Percentiles rank a stretch among this genome's conserved stretches.
These are phyloP conservation scores for Lentinus brumalis DNA, from an alignment of 768 basidiomycete species.

Conservation along the genomic window DNA sequence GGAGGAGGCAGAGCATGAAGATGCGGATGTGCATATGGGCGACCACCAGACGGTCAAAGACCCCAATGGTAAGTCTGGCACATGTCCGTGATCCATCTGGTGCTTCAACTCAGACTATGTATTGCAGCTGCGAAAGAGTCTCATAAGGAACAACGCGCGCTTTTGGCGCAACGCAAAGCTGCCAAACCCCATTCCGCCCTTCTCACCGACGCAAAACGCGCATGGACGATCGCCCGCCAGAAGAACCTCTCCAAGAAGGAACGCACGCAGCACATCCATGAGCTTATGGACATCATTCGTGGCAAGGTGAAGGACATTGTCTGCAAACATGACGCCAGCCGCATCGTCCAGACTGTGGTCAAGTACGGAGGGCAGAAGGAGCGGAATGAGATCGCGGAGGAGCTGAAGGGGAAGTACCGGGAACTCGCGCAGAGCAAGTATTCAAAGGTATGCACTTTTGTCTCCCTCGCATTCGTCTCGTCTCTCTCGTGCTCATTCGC, in stretches of 20 bases:
- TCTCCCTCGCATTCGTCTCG: neutral
- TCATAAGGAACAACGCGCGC: conserved; percentile 67
- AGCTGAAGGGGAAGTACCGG: conserved; percentile 80
- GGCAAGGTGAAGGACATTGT: conserved; percentile 86
- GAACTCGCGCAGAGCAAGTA: conserved; percentile 86
- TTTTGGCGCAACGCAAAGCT: conserved; percentile 71
- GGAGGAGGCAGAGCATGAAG: conserved; percentile 38
- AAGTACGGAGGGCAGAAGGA: conserved; percentile 78
- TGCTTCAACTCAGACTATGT: conserved; percentile 6
- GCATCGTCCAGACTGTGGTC: conserved; percentile 80
- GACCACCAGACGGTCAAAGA: conserved; percentile 42
- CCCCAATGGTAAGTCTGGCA: conserved; percentile 52
- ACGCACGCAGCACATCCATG: conserved; percentile 70
- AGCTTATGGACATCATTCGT: conserved; percentile 74
- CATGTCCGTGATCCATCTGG: neutral
- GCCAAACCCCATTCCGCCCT: conserved; percentile 77
- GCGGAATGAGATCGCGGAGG: conserved; percentile 77
- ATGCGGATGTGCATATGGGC: conserved; percentile 37
- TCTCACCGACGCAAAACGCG: conserved; percentile 68
- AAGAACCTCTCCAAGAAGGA: conserved; percentile 70
- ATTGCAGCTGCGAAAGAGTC: conserved; percentile 62
- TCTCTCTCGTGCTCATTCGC: neutral
- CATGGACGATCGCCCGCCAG: conserved; percentile 77
- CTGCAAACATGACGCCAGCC: conserved; percentile 90
- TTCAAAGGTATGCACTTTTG: conserved; percentile 63